These are phyloP conservation scores for Casuarina glauca DNA, from an alignment of 306 rosid genomes.

Conservation along the genomic window DNA sequence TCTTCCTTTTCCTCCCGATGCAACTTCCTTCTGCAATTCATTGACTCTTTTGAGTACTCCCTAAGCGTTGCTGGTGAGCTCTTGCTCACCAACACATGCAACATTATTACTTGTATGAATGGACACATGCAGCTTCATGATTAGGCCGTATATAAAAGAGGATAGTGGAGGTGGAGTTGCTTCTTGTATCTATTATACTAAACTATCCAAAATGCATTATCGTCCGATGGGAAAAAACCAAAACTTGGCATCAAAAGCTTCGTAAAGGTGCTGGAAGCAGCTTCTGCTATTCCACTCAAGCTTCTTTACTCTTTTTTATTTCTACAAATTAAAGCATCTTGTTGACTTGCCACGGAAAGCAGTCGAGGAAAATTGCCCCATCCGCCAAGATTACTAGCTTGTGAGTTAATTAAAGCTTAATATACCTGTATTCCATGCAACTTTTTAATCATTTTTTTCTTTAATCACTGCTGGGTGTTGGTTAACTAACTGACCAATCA, in stretches of 20 bases:
- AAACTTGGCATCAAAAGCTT: not conserved
- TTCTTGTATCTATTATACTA: not conserved
- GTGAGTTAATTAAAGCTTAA: conserved; percentile 46
- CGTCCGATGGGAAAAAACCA: not conserved
- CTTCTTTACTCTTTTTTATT: conserved; percentile 4
- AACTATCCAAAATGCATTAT: not conserved
- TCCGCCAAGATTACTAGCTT: conserved; percentile 43
- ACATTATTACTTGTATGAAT: conserved; percentile 57
- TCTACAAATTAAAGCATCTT: not conserved
- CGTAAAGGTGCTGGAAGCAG: conserved; percentile 4
- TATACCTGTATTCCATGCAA: conserved; percentile 42
- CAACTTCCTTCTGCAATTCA: conserved; percentile 31
- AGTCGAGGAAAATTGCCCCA: conserved; percentile 34
- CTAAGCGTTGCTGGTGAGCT: conserved; percentile 76
- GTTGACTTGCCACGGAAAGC: conserved; percentile 24
- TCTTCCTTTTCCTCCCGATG: conserved; percentile 13
- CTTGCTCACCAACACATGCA: conserved; percentile 59
- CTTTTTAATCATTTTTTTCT: conserved; percentile 42
- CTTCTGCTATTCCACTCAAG: conserved; percentile 11
- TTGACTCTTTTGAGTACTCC: conserved; percentile 61
- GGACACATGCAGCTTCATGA: conserved; percentile 61
- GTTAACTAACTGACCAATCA: conserved; percentile 40
- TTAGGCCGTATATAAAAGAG: conserved; percentile 27
- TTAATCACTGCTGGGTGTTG: conserved; percentile 42
- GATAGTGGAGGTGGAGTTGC: conserved; percentile 31